Evolutionary conservation across 768 basidiomycete genomes (phyloP).

Genomic region (Russula abietina): DNA sequence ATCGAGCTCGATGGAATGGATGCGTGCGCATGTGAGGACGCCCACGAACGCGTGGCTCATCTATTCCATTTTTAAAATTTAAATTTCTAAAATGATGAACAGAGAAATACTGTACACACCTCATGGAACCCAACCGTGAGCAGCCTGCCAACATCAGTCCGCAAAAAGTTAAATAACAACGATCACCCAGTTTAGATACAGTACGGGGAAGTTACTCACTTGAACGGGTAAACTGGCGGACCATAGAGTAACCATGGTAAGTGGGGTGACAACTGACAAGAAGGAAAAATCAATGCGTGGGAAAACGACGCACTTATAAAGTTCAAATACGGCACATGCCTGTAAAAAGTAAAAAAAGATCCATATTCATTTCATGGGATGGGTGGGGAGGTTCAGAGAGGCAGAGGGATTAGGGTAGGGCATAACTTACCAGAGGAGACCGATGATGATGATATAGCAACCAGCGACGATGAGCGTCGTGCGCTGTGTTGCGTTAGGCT

Average conservation of each 20-base stretch:
- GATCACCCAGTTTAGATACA: too few species aligned
- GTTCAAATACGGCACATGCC: conserved; percentile 74
- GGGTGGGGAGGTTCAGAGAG: background rate
- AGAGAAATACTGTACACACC: conserved; percentile 38
- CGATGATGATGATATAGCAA: conserved; percentile 66
- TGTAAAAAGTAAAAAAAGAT: too few species aligned
- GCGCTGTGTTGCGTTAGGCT: conserved; percentile 66
- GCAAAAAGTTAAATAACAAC: background rate
- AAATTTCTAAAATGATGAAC: background rate
- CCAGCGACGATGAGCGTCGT: conserved; percentile 78
- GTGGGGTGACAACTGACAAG: conserved; percentile 53
- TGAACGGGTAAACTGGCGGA: conserved; percentile 92
- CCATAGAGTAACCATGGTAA: too few species aligned
- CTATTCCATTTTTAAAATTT: too few species aligned
- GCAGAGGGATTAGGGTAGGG: background rate
- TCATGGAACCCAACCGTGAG: conserved; percentile 89
- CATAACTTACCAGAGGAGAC: conserved; percentile 78
- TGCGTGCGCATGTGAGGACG: conserved; percentile 76
- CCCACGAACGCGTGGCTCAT: conserved; percentile 85
- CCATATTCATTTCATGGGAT: too few species aligned
- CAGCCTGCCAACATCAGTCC: conserved; percentile 39
- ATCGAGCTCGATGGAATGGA: conserved; percentile 81
- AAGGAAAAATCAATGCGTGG: background rate
- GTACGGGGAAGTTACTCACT: too few species aligned
- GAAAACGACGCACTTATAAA: conserved; percentile 60